A percentile compares a stretch with the other conserved stretches of the same genome.
These are phyloP conservation scores for Xylaria palmicola DNA, from an alignment of 495 filamentous ascomycete species.

Conservation along the genomic window DNA sequence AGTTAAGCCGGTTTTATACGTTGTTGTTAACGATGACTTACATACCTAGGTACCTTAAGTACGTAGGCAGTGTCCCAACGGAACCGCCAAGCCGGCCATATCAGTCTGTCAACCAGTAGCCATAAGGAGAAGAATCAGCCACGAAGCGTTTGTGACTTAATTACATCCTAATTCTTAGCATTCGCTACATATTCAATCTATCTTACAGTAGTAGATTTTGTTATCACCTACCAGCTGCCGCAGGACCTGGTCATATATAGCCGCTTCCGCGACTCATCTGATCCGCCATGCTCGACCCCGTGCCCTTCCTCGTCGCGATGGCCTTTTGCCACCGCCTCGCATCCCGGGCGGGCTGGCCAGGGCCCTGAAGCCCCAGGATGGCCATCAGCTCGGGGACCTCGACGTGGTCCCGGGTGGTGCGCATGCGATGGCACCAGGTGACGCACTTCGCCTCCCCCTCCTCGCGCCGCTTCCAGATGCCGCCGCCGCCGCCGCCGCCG, in stretches of 20 bases:
- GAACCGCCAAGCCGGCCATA: too few species aligned
- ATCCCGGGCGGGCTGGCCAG: slow-evolving; percentile 36
- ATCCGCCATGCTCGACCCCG: slow-evolving; percentile 41
- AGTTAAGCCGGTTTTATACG: too few species aligned
- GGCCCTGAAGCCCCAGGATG: slow-evolving; percentile 58
- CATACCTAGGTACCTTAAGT: too few species aligned
- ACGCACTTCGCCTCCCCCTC: slow-evolving; percentile 53
- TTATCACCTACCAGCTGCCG: background rate
- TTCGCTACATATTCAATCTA: background rate
- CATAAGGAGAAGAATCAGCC: too few species aligned
- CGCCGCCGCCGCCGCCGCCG: too few species aligned
- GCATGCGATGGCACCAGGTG: slow-evolving; percentile 84
- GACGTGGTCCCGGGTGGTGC: slow-evolving; percentile 72
- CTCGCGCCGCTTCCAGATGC: background rate
- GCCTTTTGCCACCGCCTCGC: slow-evolving; percentile 44
- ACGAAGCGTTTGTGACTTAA: too few species aligned
- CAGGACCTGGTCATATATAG: slow-evolving; percentile 12
- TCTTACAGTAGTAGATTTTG: too few species aligned
- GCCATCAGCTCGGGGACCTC: slow-evolving; percentile 64
- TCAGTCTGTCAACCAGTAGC: too few species aligned
- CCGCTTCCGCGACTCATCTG: slow-evolving; percentile 39
- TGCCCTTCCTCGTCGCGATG: slow-evolving; percentile 44
- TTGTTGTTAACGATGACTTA: too few species aligned
- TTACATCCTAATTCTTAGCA: too few species aligned
- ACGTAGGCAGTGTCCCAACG: too few species aligned